Conservation (phyloP, 148 eudicot genomes). For the Limonium bicolor region DNA sequence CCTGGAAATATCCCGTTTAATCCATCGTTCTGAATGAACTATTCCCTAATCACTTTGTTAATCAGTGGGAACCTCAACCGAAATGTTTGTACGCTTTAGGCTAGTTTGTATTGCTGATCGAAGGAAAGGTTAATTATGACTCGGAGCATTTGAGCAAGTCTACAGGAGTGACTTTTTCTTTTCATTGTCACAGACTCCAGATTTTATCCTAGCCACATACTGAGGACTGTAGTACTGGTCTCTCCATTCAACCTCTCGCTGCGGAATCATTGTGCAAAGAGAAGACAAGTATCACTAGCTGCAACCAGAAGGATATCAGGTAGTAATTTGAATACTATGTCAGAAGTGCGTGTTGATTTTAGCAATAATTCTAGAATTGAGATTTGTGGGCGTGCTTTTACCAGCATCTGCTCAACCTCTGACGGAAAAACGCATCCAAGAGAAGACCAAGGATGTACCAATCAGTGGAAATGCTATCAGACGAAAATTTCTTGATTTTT, state of each 20-base stretch:
- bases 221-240: constrained; percentile 13
- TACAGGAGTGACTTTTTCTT: background rate
- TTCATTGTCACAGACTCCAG: background rate
- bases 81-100: too few species aligned
- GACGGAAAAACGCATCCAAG: constrained; percentile 36
- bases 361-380: constrained; percentile 3
- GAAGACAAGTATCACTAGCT: constrained; percentile 6
- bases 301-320: constrained; percentile 40
- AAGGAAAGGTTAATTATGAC: background rate
- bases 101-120: too few species aligned
- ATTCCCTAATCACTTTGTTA: too few species aligned
- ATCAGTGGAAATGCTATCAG: constrained; percentile 74
- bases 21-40: too few species aligned
- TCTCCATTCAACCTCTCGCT: constrained; percentile 15
- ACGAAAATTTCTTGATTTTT: constrained; percentile 64
- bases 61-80: too few species aligned
- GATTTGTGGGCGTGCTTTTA: constrained; percentile 21
- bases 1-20: too few species aligned
- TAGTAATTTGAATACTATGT: constrained; percentile 14
- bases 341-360: constrained; percentile 3
- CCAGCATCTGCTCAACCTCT: constrained; percentile 71
- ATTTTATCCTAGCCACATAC: constrained; percentile 7
- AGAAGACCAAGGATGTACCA: constrained; percentile 25
- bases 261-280: constrained; percentile 5
- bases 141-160: background rate